A percentile compares a stretch with the other conserved stretches of the same genome.
Conservation (phyloP, 140 eudicot species). For the Anethum foeniculum region DNA sequence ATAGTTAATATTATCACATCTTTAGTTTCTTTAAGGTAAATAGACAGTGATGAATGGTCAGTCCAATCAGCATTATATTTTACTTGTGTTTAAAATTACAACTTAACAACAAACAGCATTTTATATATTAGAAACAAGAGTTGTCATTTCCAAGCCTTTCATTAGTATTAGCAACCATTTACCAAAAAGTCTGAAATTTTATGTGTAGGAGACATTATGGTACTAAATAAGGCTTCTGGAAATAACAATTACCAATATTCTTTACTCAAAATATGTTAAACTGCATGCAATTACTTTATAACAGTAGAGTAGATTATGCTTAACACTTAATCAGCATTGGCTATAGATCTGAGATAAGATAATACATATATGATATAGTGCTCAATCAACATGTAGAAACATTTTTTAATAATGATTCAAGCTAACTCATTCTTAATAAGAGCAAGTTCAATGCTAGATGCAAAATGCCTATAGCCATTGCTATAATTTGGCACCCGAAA, state of each 20-base stretch:
- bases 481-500: no score
- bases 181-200: not conserved
- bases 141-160: not conserved
- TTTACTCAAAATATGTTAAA: not conserved
- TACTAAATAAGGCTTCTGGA: not conserved
- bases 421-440: not conserved
- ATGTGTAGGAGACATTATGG: not conserved
- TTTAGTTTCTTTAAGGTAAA: not conserved
- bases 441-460: no score
- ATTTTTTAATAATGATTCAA: not conserved
- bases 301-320: not conserved
- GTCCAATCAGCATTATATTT: not conserved
- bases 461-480: no score
- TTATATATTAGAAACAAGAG: not conserved
- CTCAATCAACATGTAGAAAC: not conserved
- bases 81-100: not conserved
- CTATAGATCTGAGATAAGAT: not conserved
- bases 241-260: not conserved
- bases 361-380: not conserved
- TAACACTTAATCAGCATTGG: not conserved
- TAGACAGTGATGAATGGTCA: not conserved
- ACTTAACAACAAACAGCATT: not conserved
- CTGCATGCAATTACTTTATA: not conserved
- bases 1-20: not conserved
- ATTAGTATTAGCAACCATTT: not conserved